phyloP scores from a whole-genome alignment of 192 early-diverging fungal species.

The Coemansia javaensis region DNA sequence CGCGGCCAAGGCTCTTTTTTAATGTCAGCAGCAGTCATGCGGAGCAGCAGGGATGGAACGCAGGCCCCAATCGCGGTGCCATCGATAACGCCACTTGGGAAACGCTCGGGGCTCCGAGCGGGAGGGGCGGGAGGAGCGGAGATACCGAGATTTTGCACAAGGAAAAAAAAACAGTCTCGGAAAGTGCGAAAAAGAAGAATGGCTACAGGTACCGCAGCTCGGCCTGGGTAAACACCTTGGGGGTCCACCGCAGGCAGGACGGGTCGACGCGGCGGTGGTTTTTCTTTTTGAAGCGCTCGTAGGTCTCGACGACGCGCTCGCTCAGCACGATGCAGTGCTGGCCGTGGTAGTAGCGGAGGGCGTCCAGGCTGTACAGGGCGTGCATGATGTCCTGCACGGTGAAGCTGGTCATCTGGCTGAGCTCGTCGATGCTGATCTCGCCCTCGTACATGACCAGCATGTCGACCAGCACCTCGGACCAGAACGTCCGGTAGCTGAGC shows the following conservation, averaged over 20 bases:
- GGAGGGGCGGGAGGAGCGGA: too few relatives aligned
- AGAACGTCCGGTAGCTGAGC: conserved; percentile 83
- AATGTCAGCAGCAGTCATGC: too few relatives aligned
- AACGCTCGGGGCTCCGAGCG: too few relatives aligned
- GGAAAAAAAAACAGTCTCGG: too few relatives aligned
- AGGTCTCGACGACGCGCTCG: conserved; percentile 77
- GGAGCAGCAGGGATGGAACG: too few relatives aligned
- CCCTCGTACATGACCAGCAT: conserved; percentile 54
- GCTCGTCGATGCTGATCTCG: conserved; percentile 86
- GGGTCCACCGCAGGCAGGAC: conserved; percentile 71
- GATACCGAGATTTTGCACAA: too few relatives aligned
- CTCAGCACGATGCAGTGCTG: conserved; percentile 85
- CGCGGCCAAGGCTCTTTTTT: too few relatives aligned
- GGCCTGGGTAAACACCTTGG: conserved; percentile 71
- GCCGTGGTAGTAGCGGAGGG: conserved; percentile 87
- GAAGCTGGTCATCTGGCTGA: conserved; percentile 79
- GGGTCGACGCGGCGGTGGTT: conserved; percentile 75
- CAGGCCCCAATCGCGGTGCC: too few relatives aligned
- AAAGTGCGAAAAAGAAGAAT: too few relatives aligned
- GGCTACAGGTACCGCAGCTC: conserved; percentile 71
- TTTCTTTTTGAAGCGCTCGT: conserved; percentile 75
- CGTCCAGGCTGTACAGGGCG: conserved; percentile 81
- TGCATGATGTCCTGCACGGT: conserved; percentile 87
- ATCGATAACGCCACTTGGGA: too few relatives aligned
- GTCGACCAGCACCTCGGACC: conserved; percentile 69